Evolutionary conservation across 176 grass and related monocot species (phyloP).

Genomic region (Triticum urartu): DNA sequence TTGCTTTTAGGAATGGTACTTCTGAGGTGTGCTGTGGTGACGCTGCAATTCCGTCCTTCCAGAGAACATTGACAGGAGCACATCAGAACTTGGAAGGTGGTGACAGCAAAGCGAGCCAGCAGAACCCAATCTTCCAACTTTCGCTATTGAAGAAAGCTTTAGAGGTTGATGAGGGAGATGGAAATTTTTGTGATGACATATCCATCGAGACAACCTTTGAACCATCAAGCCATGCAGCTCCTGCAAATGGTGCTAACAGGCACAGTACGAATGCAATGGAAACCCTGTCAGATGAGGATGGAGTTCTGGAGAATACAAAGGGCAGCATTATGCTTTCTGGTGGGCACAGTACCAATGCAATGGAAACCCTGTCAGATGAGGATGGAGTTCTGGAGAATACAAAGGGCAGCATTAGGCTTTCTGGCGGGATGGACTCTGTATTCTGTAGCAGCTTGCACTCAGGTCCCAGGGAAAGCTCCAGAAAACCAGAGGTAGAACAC

Average conservation of each 20-base stretch:
- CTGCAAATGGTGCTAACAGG: constrained; percentile 16
- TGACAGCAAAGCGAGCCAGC: not conserved
- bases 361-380: constrained; percentile 13
- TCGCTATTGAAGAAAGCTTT: constrained; percentile 39
- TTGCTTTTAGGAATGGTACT: constrained; percentile 22
- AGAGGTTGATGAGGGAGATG: constrained; percentile 8
- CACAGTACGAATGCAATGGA: constrained; percentile 10
- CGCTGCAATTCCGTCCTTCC: not conserved
- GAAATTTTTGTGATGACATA: not conserved
- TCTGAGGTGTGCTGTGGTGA: constrained; percentile 5
- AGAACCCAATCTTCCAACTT: constrained; percentile 19
- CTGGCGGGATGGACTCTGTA: constrained; percentile 10
- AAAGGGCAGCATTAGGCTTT: not conserved
- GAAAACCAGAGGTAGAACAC: constrained; percentile 13
- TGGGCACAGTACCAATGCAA: constrained; percentile 2
- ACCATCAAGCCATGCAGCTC: not conserved
- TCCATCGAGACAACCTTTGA: not conserved
- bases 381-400: constrained; percentile 2
- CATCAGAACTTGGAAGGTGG: constrained; percentile 12
- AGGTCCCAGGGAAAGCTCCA: constrained; percentile 18
- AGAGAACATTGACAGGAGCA: constrained; percentile 12
- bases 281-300: constrained; percentile 7
- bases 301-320: constrained; percentile 11
- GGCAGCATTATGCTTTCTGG: not conserved
- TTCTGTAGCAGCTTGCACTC: constrained; percentile 18